Conservation (phyloP, 176 grass and related monocot species). For the Triticum urartu region DNA sequence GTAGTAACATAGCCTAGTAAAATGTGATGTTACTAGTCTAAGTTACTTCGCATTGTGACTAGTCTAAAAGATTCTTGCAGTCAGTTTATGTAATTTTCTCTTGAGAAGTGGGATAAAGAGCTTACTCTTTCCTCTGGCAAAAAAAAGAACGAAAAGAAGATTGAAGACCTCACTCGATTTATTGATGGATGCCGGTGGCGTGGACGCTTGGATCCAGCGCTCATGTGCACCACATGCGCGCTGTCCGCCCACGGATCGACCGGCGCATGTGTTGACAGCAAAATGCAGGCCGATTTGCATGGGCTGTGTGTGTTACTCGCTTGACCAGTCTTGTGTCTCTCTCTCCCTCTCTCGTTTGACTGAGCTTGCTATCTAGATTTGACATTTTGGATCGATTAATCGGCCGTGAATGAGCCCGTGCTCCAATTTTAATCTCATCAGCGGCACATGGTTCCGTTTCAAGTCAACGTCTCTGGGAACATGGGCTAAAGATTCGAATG, state of each 20-base stretch:
- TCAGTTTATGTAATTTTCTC: background rate
- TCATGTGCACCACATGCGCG: slow-evolving; percentile 66
- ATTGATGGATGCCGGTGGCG: slow-evolving; percentile 14
- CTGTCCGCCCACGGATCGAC: slow-evolving; percentile 45
- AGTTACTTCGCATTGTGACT: too few species aligned
- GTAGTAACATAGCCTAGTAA: too few species aligned
- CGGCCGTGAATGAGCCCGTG: background rate
- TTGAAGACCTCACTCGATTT: background rate
- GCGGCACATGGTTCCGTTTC: too few species aligned
- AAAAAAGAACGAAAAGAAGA: background rate
- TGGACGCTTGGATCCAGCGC: slow-evolving; percentile 9
- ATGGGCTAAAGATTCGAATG: background rate
- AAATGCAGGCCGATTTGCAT: slow-evolving; percentile 17
- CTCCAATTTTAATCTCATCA: background rate
- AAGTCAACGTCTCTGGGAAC: slow-evolving; percentile 23
- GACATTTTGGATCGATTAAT: slow-evolving; percentile 19
- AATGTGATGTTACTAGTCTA: too few species aligned
- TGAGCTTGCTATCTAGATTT: background rate
- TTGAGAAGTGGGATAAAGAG: background rate
- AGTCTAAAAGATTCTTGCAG: too few species aligned
- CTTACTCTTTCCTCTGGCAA: background rate
- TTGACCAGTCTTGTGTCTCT: slow-evolving; percentile 17
- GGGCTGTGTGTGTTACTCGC: background rate
- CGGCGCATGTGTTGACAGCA: slow-evolving; percentile 42
- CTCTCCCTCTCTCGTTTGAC: slow-evolving; percentile 19